phyloP scores from a whole-genome alignment of 75 land plant genomes.

The Azolla pinnata region DNA sequence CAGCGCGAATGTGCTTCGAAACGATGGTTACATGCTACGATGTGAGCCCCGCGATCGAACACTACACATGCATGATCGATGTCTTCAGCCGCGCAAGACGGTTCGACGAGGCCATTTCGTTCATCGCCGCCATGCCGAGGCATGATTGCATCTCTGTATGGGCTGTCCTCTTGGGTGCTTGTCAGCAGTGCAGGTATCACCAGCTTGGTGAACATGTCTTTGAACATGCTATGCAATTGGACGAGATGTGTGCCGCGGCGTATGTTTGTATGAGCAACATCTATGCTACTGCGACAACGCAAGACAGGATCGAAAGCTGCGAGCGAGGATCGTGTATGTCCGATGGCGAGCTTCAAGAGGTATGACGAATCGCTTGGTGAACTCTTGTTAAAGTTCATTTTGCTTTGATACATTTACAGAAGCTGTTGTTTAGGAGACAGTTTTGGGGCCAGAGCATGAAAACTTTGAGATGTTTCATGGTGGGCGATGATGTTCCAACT shows the following conservation, averaged over 20 bases:
- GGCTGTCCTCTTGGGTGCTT: constrained; percentile 24
- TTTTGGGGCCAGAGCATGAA: too few relatives aligned
- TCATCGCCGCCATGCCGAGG: constrained; percentile 22
- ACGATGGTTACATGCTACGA: constrained; percentile 10
- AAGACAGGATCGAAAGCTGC: too few relatives aligned
- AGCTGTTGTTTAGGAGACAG: too few relatives aligned
- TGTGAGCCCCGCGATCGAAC: constrained; percentile 23
- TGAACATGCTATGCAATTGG: constrained; percentile 1
- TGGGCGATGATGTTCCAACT: too few relatives aligned
- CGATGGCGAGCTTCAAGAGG: too few relatives aligned
- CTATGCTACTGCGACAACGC: constrained; percentile 1
- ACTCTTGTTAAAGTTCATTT: too few relatives aligned
- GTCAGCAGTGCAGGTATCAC: constrained; percentile 8
- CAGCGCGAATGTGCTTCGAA: constrained; percentile 7
- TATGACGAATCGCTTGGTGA: too few relatives aligned
- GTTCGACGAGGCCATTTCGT: constrained; percentile 10
- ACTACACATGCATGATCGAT: constrained; percentile 45
- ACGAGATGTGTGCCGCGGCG: not conserved
- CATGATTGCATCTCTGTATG: constrained; percentile 21
- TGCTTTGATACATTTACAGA: too few relatives aligned
- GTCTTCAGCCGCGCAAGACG: constrained; percentile 39
- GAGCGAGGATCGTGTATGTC: too few relatives aligned
- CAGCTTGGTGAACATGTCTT: constrained; percentile 6
- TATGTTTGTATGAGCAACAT: not conserved
- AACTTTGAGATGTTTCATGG: too few relatives aligned